Conservation (phyloP, 1,284 basidiomycete species). For the Ustilago tritici region DNA sequence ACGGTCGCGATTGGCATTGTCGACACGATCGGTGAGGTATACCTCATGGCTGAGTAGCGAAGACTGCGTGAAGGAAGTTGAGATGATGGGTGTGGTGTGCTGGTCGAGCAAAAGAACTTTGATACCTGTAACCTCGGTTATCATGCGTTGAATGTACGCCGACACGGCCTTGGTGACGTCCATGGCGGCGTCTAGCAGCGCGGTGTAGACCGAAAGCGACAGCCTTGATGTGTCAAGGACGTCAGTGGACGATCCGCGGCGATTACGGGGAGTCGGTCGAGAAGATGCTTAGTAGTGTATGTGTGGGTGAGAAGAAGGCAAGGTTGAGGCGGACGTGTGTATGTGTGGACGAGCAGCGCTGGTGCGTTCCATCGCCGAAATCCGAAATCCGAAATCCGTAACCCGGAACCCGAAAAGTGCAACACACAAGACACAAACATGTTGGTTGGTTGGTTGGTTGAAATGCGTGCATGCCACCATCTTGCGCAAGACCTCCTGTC, state of each 20-base stretch:
- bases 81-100: constrained; percentile 97
- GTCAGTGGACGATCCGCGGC: too few relatives aligned
- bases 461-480: constrained; percentile 1
- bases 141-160: constrained; percentile 90
- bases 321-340: neutral
- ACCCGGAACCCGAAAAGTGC: too few relatives aligned
- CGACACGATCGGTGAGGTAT: constrained; percentile 96
- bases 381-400: constrained; percentile 1
- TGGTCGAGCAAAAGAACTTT: constrained; percentile 96
- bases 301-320: neutral
- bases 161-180: constrained; percentile 95
- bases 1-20: constrained; percentile 75
- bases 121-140: constrained; percentile 85
- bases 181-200: constrained; percentile 73
- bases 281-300: neutral
- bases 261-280: neutral
- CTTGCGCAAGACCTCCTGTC: neutral
- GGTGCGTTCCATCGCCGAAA: constrained; percentile 37
- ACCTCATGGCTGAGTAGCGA: constrained; percentile 94
- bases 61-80: constrained; percentile 92
- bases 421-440: too few relatives aligned
- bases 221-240: neutral
- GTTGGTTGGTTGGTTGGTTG: too few relatives aligned
- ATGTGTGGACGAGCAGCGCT: constrained; percentile 13
- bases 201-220: neutral